Percentiles rank a stretch among this genome's conserved stretches.
phyloP scores from a whole-genome alignment of 2,329 filamentous ascomycete genomes.

The Eutypella sp. region DNA sequence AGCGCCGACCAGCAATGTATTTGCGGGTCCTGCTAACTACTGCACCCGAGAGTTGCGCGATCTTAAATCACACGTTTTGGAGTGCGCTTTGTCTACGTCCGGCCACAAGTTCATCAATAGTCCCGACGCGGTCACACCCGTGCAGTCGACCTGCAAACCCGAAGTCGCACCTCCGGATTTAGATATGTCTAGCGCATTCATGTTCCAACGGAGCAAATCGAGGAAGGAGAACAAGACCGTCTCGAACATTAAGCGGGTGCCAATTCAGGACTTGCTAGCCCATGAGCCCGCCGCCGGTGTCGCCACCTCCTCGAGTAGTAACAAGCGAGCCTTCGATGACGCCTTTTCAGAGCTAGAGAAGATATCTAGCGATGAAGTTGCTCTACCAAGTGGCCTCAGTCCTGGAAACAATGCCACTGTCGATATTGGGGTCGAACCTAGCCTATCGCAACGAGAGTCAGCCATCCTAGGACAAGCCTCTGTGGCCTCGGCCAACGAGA shows the following conservation, averaged over 20 bases:
- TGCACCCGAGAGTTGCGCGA: conserved; percentile 1
- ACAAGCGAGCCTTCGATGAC: conserved; percentile 22
- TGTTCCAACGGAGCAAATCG: conserved; percentile 25
- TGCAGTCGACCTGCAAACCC: conserved; percentile 1
- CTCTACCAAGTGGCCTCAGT: neutral
- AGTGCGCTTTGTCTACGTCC: conserved; percentile 20
- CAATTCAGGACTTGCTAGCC: conserved; percentile 23
- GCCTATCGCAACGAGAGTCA: neutral
- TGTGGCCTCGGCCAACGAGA: neutral
- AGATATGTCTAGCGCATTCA: conserved; percentile 29
- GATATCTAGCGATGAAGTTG: neutral
- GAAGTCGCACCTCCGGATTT: conserved; percentile 16
- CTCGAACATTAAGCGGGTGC: conserved; percentile 16
- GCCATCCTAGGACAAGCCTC: neutral
- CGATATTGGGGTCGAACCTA: neutral
- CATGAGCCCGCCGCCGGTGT: conserved; percentile 13
- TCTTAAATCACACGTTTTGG: neutral
- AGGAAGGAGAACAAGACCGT: conserved; percentile 7
- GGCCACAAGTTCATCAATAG: conserved; percentile 30
- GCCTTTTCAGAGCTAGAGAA: conserved; percentile 11
- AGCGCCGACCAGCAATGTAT: too few relatives aligned
- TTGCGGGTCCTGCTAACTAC: neutral
- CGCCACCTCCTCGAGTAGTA: neutral
- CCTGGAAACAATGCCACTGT: neutral
- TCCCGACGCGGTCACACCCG: conserved; percentile 10